Conservation (phyloP, 192 early-diverging fungal genomes). For the Coemansia sp. region DNA sequence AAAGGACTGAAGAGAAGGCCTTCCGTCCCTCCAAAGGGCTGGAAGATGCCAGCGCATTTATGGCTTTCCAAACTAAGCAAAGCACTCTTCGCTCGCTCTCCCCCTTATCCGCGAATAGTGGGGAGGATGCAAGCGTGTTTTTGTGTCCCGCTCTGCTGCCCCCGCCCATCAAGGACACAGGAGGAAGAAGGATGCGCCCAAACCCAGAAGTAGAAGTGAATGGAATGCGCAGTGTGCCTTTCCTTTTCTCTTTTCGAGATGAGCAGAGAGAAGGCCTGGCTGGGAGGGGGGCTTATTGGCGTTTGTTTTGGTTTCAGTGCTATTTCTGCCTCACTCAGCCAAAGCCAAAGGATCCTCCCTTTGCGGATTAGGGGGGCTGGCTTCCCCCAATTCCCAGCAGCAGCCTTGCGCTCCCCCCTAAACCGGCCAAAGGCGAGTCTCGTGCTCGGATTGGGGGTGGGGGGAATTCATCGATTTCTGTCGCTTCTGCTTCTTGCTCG, state of each 20-base stretch:
- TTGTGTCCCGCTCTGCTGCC: too few relatives aligned
- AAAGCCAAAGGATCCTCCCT: too few relatives aligned
- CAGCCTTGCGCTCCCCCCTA: background rate
- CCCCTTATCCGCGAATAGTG: slow-evolving; percentile 6
- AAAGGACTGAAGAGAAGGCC: background rate
- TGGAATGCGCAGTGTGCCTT: background rate
- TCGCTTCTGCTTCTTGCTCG: too few relatives aligned
- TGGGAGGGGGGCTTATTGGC: background rate
- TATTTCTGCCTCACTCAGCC: too few relatives aligned
- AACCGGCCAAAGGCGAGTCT: background rate
- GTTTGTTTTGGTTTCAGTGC: slow-evolving; percentile 9
- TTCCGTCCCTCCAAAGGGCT: background rate
- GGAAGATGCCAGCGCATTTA: slow-evolving; percentile 14
- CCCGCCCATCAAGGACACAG: too few relatives aligned
- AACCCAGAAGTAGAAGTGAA: too few relatives aligned
- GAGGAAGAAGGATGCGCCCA: too few relatives aligned
- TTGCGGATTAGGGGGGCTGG: background rate
- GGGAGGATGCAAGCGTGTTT: background rate
- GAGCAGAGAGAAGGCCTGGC: background rate
- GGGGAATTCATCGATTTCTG: background rate
- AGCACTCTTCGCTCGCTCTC: background rate
- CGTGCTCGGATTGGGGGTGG: background rate
- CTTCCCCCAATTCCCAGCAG: too few relatives aligned
- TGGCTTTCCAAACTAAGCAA: slow-evolving; percentile 4
- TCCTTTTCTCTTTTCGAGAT: background rate